Conservation (phyloP, 2,329 filamentous ascomycete genomes). For the Cladosporium cucumerinum region DNA sequence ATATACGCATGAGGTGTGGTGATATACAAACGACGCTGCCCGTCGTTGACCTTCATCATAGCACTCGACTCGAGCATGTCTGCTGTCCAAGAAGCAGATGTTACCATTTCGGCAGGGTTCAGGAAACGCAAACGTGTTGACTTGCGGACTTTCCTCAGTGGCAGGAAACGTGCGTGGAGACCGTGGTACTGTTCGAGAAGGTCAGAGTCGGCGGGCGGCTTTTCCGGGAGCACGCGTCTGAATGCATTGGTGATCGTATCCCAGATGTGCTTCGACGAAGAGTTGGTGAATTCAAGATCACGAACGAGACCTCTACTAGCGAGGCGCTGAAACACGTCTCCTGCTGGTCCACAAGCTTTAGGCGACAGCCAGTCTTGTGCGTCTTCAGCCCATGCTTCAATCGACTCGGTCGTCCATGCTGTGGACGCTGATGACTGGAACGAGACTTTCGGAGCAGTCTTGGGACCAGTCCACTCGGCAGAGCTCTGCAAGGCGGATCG, state of each 20-base stretch:
- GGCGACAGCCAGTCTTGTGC: slow-evolving; percentile 61
- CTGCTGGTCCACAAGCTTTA: slow-evolving; percentile 63
- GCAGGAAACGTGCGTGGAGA: slow-evolving; percentile 67
- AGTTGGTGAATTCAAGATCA: slow-evolving; percentile 58
- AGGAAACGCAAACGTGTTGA: slow-evolving; percentile 70
- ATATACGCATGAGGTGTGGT: slow-evolving; percentile 73
- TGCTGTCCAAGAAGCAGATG: slow-evolving; percentile 67
- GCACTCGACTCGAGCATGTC: slow-evolving; percentile 67
- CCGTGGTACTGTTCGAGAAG: slow-evolving; percentile 54
- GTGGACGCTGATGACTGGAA: slow-evolving; percentile 40
- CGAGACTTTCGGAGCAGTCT: slow-evolving; percentile 22
- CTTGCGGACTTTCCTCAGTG: slow-evolving; percentile 71
- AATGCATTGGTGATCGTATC: slow-evolving; percentile 62
- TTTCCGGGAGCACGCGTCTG: slow-evolving; percentile 43
- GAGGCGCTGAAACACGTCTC: slow-evolving; percentile 66
- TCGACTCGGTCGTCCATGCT: slow-evolving; percentile 48
- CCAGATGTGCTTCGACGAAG: slow-evolving; percentile 66
- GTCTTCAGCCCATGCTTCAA: slow-evolving; percentile 46
- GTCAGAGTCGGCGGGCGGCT: slow-evolving; percentile 21
- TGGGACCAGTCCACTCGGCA: slow-evolving; percentile 47
- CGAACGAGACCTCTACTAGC: slow-evolving; percentile 69
- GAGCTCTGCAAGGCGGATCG: slow-evolving; percentile 40
- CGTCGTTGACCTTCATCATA: slow-evolving; percentile 66
- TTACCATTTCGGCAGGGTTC: slow-evolving; percentile 68
- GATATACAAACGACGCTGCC: slow-evolving; percentile 65